These are phyloP conservation scores for Triticum monococcum DNA, from an alignment of 176 grass and related monocot genomes.

Conservation along the genomic window DNA sequence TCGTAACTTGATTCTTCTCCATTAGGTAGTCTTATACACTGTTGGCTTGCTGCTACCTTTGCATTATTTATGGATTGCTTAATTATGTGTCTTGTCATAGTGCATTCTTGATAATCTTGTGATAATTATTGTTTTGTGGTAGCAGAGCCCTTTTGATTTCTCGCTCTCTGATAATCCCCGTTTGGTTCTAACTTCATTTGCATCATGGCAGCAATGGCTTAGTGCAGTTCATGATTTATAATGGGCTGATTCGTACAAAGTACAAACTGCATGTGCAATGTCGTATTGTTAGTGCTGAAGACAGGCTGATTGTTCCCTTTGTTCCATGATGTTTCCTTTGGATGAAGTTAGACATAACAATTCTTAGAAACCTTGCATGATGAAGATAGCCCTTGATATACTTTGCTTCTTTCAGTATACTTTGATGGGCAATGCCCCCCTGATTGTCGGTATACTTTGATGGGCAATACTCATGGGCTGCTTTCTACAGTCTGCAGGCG, in stretches of 20 bases:
- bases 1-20: constrained; percentile 44
- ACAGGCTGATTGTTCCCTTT: neutral
- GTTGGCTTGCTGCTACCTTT: constrained; percentile 21
- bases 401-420: neutral
- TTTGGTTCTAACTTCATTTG: neutral
- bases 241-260: neutral
- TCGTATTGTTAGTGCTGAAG: neutral
- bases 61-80: constrained; percentile 41
- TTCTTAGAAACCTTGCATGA: neutral
- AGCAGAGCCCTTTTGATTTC: neutral
- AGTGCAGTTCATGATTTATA: neutral
- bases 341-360: neutral
- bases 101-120: constrained; percentile 23
- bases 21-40: constrained; percentile 45
- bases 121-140: neutral
- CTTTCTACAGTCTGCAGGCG: neutral
- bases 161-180: neutral
- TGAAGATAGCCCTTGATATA: neutral
- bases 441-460: too few relatives aligned
- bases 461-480: neutral
- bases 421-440: neutral
- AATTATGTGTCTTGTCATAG: constrained; percentile 5
- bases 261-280: neutral
- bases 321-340: neutral
- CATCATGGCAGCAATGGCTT: neutral